These are phyloP conservation scores for Asterionellopsis glacialis DNA, from an alignment of 108 stramenopile species.

Conservation along the genomic window DNA sequence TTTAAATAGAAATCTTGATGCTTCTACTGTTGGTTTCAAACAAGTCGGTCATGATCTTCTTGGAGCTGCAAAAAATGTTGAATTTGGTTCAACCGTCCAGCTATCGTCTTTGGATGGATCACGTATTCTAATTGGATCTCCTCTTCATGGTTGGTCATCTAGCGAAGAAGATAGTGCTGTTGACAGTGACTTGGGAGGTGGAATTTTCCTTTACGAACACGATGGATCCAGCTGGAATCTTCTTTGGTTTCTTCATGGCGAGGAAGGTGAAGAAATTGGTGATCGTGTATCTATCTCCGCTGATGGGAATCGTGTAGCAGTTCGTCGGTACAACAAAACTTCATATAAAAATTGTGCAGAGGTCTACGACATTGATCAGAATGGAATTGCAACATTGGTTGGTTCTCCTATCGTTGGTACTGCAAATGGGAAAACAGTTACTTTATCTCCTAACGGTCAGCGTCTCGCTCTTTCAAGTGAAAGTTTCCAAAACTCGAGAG, in stretches of 20 bases:
- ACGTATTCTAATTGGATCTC: background rate
- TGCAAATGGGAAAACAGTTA: background rate
- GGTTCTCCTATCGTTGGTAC: background rate
- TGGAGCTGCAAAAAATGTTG: background rate
- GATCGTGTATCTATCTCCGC: conserved; percentile 1
- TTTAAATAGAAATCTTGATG: too few species aligned
- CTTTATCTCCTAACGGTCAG: background rate
- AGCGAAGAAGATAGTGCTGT: background rate
- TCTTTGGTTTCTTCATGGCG: conserved; percentile 1
- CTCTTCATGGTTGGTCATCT: background rate
- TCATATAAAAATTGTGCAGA: too few species aligned
- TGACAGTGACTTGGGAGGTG: background rate
- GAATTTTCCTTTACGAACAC: background rate
- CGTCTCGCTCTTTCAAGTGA: background rate
- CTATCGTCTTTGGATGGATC: background rate
- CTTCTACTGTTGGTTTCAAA: too few species aligned
- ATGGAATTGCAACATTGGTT: background rate
- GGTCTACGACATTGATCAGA: background rate
- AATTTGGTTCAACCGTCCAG: background rate
- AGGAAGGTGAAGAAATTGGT: background rate
- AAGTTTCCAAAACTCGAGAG: background rate
- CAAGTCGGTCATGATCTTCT: too few species aligned
- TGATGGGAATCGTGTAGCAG: background rate
- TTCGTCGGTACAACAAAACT: background rate
- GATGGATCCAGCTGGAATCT: background rate